These are phyloP conservation scores for Penicillium sp. DNA, from an alignment of 2,329 filamentous ascomycete genomes.

Conservation along the genomic window DNA sequence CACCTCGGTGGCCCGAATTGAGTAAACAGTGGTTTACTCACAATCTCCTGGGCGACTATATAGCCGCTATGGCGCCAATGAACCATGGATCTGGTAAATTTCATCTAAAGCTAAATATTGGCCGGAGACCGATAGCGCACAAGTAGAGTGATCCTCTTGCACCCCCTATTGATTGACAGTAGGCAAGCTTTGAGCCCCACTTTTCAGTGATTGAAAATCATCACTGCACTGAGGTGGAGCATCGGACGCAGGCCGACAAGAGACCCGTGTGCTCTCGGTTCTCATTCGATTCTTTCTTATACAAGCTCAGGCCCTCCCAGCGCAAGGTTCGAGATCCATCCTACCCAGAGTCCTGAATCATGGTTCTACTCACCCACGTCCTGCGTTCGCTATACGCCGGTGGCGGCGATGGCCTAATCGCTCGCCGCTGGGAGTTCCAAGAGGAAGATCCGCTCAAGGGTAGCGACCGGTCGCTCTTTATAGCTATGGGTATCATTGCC, in stretches of 20 bases:
- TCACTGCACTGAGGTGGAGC: conserved; percentile 4
- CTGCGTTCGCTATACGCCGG: conserved; percentile 13
- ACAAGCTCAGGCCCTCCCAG: not conserved
- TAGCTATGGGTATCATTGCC: conserved; percentile 48
- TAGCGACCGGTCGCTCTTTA: conserved; percentile 44
- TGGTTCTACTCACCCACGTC: conserved; percentile 14
- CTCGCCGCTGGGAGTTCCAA: conserved; percentile 20
- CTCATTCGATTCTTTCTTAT: conserved; percentile 1
- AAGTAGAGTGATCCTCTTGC: no score
- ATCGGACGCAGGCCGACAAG: conserved; percentile 2
- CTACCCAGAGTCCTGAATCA: conserved; percentile 1
- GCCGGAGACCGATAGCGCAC: no score
- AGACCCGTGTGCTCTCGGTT: not conserved
- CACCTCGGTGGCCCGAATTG: not conserved
- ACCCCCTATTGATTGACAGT: not conserved
- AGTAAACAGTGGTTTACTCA: not conserved
- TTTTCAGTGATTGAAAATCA: not conserved
- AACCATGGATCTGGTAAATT: conserved; percentile 7
- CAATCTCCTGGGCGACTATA: not conserved
- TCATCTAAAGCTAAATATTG: no score
- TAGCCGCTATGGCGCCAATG: not conserved
- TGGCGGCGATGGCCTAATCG: conserved; percentile 10
- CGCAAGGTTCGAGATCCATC: conserved; percentile 1
- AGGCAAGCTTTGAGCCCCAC: not conserved
- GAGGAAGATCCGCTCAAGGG: conserved; percentile 17